Evolutionary conservation across 139 green algal species (phyloP).

Genomic region (Bryopsis sp.): DNA sequence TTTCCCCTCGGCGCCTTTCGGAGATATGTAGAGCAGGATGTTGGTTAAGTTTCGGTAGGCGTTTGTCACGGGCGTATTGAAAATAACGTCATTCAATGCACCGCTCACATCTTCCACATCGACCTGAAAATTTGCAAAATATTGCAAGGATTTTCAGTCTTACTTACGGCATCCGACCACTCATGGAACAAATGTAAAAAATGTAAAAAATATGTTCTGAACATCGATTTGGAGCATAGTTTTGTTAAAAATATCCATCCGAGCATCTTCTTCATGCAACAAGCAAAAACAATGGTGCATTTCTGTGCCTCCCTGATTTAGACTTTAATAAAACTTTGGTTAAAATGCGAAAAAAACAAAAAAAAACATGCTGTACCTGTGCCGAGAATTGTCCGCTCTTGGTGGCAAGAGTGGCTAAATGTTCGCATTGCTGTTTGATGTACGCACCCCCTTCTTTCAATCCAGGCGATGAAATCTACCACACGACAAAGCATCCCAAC

Average conservation of each 20-base stretch:
- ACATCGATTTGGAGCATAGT: too few relatives aligned
- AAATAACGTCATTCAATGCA: slow-evolving; percentile 8
- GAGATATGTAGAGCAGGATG: slow-evolving; percentile 5
- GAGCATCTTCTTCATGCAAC: too few relatives aligned
- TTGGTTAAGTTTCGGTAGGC: slow-evolving; percentile 15
- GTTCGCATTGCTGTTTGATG: neutral
- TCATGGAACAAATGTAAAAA: too few relatives aligned
- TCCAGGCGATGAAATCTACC: slow-evolving; percentile 12
- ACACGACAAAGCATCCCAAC: neutral
- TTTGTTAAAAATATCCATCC: too few relatives aligned
- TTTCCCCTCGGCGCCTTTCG: neutral
- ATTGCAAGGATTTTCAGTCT: too few relatives aligned
- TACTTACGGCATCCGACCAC: too few relatives aligned
- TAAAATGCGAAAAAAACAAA: neutral
- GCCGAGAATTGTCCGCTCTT: slow-evolving; percentile 2
- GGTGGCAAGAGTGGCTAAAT: slow-evolving; percentile 3
- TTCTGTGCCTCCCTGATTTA: too few relatives aligned
- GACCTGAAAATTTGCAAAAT: neutral
- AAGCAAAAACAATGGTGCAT: too few relatives aligned
- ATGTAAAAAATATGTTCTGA: too few relatives aligned
- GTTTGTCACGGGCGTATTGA: slow-evolving; percentile 1
- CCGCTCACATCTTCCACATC: slow-evolving; percentile 8
- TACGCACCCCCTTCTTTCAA: neutral
- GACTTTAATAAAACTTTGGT: too few relatives aligned
- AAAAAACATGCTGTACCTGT: neutral